Evolutionary conservation across 2,329 filamentous ascomycete genomes (phyloP), one percentile per base, ranked within the genome.

Genomic region (Aciculosporium take): DNA sequence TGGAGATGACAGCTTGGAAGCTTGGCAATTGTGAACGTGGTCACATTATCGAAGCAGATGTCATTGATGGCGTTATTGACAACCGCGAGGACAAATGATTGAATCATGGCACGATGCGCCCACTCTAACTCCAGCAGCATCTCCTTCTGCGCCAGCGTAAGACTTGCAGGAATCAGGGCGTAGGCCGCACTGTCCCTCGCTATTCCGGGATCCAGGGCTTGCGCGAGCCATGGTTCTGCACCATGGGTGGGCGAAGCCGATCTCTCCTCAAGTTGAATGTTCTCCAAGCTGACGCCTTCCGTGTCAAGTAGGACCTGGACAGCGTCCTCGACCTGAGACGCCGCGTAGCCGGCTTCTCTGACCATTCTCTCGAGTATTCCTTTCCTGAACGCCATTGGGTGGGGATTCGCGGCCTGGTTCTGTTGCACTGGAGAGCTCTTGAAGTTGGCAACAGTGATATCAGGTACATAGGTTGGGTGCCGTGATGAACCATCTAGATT

Each of bases 121-220:
- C 79, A 82, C 40, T 77, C 72, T 3, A 76, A 73, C 54, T 84
- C 79, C 29, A 80, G 60, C 2, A 84, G 58, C 73, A 81, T 78
- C 55, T 82, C 77, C 40, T 70, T 74, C 54, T 84, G 81, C n/a
- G 72, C 65, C 44, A 65, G 66, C 1, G 71, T 73, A n/a, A 83
- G 66, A 25, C 64, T 60, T 2, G 63, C 61, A 3, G 77, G 77
- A 31, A 69, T 66, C n/a, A 79, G 35, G n/a, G 7, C 47, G 47
- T 21, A 53, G 10, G 9, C 17, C 3, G 31, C 31, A 5, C 7
- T 20, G 31, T 33, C 31, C 20, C 17, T 13, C 5, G 31, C 17
- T 15, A 8, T 32, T 33, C 2, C 7, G 10, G 5, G n/a, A 15
- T 31, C 29, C 10, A 3, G 29, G 12, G 18, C 15, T 15, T 17